Evolutionary conservation across 2,329 filamentous ascomycete genomes (phyloP).

Genomic region (Scedosporium minutisporum): DNA sequence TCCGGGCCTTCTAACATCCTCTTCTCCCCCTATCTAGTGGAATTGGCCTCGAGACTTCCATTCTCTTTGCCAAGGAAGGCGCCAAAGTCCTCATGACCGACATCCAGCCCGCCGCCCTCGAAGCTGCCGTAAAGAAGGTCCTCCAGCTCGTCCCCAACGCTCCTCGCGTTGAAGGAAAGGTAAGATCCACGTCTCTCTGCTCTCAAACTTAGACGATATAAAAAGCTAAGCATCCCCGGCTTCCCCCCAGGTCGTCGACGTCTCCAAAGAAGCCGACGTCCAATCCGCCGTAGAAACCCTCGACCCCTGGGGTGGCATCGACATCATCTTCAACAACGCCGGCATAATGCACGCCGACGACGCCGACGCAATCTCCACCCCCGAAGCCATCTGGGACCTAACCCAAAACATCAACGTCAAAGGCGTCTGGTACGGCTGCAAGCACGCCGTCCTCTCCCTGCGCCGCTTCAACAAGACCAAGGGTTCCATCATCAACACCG

Average conservation of each 20-base stretch:
- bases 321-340: slow-evolving; percentile 95
- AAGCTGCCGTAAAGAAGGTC: slow-evolving; percentile 66
- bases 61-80: slow-evolving; percentile 83
- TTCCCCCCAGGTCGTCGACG: slow-evolving; percentile 45
- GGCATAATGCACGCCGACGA: slow-evolving; percentile 90
- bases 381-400: slow-evolving; percentile 87
- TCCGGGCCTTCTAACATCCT: neutral
- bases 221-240: neutral
- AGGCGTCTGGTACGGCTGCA: slow-evolving; percentile 94
- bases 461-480: slow-evolving; percentile 69
- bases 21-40: neutral
- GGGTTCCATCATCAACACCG: slow-evolving; percentile 85
- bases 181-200: slow-evolving; percentile 18
- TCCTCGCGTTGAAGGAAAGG: slow-evolving; percentile 49
- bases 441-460: slow-evolving; percentile 77
- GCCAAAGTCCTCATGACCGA: slow-evolving; percentile 79
- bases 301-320: slow-evolving; percentile 78
- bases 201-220: neutral
- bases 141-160: slow-evolving; percentile 59
- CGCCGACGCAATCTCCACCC: slow-evolving; percentile 70
- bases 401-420: slow-evolving; percentile 95
- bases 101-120: slow-evolving; percentile 68
- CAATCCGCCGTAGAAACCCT: slow-evolving; percentile 63
- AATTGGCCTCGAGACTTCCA: slow-evolving; percentile 84
- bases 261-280: slow-evolving; percentile 76